Conservation (phyloP, 192 early-diverging fungal species). For the Pilaira anomala region DNA sequence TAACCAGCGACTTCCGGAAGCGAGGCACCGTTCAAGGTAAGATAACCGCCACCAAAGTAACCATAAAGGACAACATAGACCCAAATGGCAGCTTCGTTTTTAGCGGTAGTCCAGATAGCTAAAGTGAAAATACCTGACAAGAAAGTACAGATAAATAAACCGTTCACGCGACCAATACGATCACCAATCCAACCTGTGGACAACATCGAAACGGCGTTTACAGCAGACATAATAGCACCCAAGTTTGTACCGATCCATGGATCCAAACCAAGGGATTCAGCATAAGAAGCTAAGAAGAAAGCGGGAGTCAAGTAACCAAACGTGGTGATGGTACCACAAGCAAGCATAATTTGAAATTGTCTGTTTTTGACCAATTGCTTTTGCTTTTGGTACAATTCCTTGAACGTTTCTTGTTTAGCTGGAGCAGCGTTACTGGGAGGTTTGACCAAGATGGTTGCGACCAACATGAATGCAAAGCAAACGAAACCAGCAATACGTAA, state of each 20-base stretch:
- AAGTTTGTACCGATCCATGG: slow-evolving; percentile 35
- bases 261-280: slow-evolving; percentile 24
- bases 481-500: slow-evolving; percentile 33
- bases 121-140: slow-evolving; percentile 42
- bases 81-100: slow-evolving; percentile 31
- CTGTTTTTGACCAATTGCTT: background rate
- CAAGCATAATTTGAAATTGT: slow-evolving; percentile 16
- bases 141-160: slow-evolving; percentile 38
- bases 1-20: slow-evolving; percentile 38
- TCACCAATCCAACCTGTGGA: slow-evolving; percentile 44
- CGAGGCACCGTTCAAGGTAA: slow-evolving; percentile 35
- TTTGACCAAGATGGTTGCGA: slow-evolving; percentile 7
- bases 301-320: slow-evolving; percentile 19
- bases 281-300: background rate
- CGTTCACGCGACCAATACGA: slow-evolving; percentile 44
- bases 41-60: slow-evolving; percentile 46
- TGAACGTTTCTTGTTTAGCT: background rate
- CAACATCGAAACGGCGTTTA: slow-evolving; percentile 44
- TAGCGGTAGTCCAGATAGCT: slow-evolving; percentile 42
- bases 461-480: slow-evolving; percentile 8
- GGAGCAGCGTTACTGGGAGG: slow-evolving; percentile 1
- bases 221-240: slow-evolving; percentile 41
- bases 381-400: slow-evolving; percentile 3
- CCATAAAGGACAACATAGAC: slow-evolving; percentile 44
- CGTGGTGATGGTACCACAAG: slow-evolving; percentile 19